Evolutionary conservation across 805 yeast species (phyloP).

Genomic region (Wickerhamiella kurtzmanii): DNA sequence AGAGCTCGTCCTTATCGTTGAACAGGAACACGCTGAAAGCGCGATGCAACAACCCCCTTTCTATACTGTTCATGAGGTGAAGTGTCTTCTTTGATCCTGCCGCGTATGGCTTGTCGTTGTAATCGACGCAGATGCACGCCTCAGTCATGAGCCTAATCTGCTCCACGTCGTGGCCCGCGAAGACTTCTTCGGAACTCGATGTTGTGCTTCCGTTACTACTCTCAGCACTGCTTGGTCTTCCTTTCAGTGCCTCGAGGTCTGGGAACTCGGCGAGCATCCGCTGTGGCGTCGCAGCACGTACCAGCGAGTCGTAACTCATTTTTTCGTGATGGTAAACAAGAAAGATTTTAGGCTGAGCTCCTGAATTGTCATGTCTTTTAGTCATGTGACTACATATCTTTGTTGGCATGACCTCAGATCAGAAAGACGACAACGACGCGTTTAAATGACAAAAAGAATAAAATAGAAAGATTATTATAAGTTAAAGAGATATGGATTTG

Average conservation of each 20-base stretch:
- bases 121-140: conserved; percentile 84
- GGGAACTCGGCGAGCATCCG: conserved; percentile 20
- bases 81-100: conserved; percentile 89
- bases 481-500: no score
- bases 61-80: conserved; percentile 68
- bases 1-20: conserved; percentile 57
- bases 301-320: conserved; percentile 12
- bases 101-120: conserved; percentile 76
- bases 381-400: conserved; percentile 1
- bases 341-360: neutral
- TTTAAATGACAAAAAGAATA: no score
- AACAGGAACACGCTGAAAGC: conserved; percentile 94
- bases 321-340: no score
- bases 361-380: conserved; percentile 1
- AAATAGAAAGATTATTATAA: no score
- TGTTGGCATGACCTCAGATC: no score
- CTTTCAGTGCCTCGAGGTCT: conserved; percentile 19
- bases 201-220: conserved; percentile 5
- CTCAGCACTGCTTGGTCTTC: conserved; percentile 17
- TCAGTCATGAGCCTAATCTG: conserved; percentile 94
- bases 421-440: no score
- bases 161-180: conserved; percentile 82
- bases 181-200: conserved; percentile 30
- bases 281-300: conserved; percentile 14
- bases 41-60: conserved; percentile 78